Percentiles rank a stretch among this genome's conserved stretches.
phyloP scores from a whole-genome alignment of 805 yeast genomes.

The Monosporozyma yasuniensis region DNA sequence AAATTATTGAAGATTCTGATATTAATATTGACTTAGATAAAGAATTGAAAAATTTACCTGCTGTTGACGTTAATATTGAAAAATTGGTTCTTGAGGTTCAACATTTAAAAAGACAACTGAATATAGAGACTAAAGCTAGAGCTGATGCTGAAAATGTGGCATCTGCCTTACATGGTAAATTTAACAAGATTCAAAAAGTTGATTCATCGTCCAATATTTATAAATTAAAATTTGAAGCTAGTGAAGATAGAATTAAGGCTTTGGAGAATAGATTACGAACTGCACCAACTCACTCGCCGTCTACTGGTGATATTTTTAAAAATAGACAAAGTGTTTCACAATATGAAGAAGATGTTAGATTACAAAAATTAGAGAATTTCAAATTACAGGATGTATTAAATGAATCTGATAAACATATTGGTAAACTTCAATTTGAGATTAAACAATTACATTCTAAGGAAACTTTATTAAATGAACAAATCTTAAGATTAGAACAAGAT shows the following conservation, averaged over 20 bases:
- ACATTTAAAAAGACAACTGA: constrained; percentile 38
- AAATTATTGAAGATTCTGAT: constrained; percentile 20
- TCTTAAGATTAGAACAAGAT: constrained; percentile 42
- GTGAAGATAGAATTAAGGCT: constrained; percentile 36
- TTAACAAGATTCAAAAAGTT: constrained; percentile 20
- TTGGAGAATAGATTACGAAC: constrained; percentile 33
- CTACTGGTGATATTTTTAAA: constrained; percentile 22
- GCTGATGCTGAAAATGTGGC: constrained; percentile 42
- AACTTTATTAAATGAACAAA: constrained; percentile 31
- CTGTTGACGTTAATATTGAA: constrained; percentile 25
- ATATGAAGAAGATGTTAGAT: constrained; percentile 27
- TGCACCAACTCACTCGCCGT: constrained; percentile 19
- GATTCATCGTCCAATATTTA: constrained; percentile 31
- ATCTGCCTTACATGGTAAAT: constrained; percentile 19
- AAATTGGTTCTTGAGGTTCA: constrained; percentile 37
- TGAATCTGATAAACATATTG: constrained; percentile 38
- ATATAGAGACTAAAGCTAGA: constrained; percentile 44
- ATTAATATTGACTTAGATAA: constrained; percentile 22
- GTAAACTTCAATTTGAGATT: constrained; percentile 36
- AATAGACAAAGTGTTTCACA: constrained; percentile 23
- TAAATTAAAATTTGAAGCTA: constrained; percentile 39
- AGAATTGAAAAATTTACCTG: constrained; percentile 10
- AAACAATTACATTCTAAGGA: constrained; percentile 33
- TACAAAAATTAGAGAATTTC: constrained; percentile 28
- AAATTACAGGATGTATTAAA: constrained; percentile 44